These are phyloP conservation scores for Aspergillus pseudonomiae DNA, from an alignment of 2,329 filamentous ascomycete genomes.

Conservation along the genomic window DNA sequence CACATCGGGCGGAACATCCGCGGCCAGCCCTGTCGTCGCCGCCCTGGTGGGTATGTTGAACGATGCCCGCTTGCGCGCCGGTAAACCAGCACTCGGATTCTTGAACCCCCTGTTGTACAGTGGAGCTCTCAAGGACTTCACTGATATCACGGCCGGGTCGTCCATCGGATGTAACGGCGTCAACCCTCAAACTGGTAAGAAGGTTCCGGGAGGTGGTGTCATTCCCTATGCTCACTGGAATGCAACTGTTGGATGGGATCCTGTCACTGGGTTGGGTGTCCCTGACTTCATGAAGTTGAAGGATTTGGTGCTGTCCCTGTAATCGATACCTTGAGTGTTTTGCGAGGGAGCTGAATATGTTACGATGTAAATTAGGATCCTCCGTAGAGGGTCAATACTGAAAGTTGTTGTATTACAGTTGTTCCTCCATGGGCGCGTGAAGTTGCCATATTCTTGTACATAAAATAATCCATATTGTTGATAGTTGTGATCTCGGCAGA, in stretches of 20 bases:
- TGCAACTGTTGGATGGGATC: conserved; percentile 44
- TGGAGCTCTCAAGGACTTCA: conserved; percentile 51
- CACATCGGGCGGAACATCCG: background rate
- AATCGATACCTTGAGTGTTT: background rate
- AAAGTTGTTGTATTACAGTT: background rate
- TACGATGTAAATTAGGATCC: background rate
- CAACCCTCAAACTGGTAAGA: conserved; percentile 31
- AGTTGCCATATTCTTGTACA: too few relatives aligned
- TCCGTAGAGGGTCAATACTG: background rate
- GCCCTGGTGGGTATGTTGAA: background rate
- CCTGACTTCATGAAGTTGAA: conserved; percentile 18
- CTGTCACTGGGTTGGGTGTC: conserved; percentile 43
- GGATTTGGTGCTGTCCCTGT: background rate
- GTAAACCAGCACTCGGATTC: conserved; percentile 56
- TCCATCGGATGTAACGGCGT: conserved; percentile 38
- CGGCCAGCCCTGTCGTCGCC: background rate
- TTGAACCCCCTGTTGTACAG: conserved; percentile 61
- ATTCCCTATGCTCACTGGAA: conserved; percentile 33
- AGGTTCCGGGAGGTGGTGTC: conserved; percentile 23
- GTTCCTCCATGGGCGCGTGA: background rate
- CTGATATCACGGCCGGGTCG: conserved; percentile 45
- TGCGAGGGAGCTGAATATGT: background rate
- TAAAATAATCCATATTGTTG: too few relatives aligned
- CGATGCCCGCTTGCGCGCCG: conserved; percentile 25
- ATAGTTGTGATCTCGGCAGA: too few relatives aligned